Evolutionary conservation across 352 stramenopile genomes (phyloP), one percentile per base, ranked within the genome.

Genomic region (Phytophthora nicotianae): DNA sequence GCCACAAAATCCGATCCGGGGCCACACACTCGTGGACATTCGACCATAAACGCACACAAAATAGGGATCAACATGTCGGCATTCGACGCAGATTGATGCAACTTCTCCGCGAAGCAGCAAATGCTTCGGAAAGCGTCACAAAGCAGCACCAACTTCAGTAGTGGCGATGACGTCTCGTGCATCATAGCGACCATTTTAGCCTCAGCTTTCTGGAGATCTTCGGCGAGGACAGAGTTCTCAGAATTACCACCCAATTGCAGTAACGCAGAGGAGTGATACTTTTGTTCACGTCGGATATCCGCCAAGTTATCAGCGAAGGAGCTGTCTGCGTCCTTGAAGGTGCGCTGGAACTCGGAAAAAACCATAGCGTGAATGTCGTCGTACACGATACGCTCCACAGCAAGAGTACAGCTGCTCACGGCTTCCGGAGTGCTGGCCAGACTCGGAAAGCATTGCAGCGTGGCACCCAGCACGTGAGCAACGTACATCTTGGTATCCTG

Each of bases 401-500:
- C 82, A 35, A 85, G 64, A 0, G 78, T 77, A 19, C 79, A 88
- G 29, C 63, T 75, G 37, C 70, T 70, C 7, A 88, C 59, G 1
- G 78, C 74, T 29, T 80, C 58, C 1, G 81, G 67, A 0, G 79
- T 88, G 57, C 75, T 88, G 11, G 77, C 59, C 1, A 91, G 21
- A 41, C 76, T 88, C 3, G 82, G 82, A 49, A 88, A 86, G 29
- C 58, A 75, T 52, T 91, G 79, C 63, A 89, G 71, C 14, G 77
- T 89, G 27, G 73, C 77, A 9, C 79, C 78, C 8, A 86, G 40
- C 4, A 88, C 51, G 27, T 89, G 79, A 0, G 77, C 78, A 2
- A 91, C 45, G 37, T 91, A 89, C 78, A 89, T 89, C 50, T 86
- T 82, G 6, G 79, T 73, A 49, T 91, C 82, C 19, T 88, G 79